Conservation (phyloP, 345 rosid species). For the Hibiscus tridactylites region DNA sequence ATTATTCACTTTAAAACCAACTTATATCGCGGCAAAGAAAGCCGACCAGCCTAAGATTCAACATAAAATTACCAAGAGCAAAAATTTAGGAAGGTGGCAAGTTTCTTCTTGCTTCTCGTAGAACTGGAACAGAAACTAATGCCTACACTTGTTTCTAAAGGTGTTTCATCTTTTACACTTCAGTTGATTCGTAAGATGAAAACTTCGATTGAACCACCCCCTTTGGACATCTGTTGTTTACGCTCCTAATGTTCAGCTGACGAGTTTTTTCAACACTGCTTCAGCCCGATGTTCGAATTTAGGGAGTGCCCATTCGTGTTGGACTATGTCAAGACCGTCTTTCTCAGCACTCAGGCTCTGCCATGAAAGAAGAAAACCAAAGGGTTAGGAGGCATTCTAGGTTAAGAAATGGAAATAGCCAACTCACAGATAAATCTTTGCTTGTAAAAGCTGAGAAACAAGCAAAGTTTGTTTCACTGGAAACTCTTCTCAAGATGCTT, state of each 20-base stretch:
- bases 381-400: background rate
- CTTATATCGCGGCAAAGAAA: background rate
- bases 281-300: conserved; percentile 90
- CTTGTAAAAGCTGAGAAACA: background rate
- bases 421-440: background rate
- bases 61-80: background rate
- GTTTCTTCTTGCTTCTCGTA: background rate
- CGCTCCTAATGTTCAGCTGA: conserved; percentile 28
- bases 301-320: conserved; percentile 81
- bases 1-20: background rate
- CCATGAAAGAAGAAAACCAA: background rate
- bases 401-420: background rate
- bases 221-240: background rate
- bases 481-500: background rate
- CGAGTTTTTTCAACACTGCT: conserved; percentile 64
- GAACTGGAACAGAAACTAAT: background rate
- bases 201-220: background rate
- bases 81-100: background rate
- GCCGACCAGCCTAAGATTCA: background rate
- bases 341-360: conserved; percentile 91
- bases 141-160: background rate
- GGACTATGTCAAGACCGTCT: conserved; percentile 69
- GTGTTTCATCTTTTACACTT: background rate
- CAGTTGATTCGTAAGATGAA: background rate
- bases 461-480: background rate